phyloP scores from a whole-genome alignment of 2,329 filamentous ascomycete species.

The Microascus cirrosus region DNA sequence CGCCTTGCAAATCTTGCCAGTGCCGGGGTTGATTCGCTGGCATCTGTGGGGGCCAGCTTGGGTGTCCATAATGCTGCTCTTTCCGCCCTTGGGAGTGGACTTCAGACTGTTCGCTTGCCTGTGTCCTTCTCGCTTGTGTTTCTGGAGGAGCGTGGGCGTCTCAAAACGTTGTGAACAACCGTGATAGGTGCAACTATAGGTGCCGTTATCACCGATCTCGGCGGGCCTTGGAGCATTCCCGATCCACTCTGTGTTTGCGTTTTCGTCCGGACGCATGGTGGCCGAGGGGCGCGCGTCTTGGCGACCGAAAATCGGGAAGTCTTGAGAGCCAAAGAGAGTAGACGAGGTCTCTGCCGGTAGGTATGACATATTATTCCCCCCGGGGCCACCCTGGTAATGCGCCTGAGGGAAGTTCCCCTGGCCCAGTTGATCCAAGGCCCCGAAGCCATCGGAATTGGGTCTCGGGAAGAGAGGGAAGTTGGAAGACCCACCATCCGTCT shows the following conservation, averaged over 20 bases:
- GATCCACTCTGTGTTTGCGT: neutral
- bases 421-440: conserved; percentile 6
- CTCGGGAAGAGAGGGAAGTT: conserved; percentile 65
- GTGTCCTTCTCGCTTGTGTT: conserved; percentile 92
- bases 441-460: conserved; percentile 34
- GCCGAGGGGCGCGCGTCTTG: neutral
- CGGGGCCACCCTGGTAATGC: neutral
- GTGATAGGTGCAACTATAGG: conserved; percentile 94
- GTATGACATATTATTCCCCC: neutral
- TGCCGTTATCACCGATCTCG: conserved; percentile 52
- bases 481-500: conserved; percentile 52
- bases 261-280: neutral
- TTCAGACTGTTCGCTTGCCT: conserved; percentile 54
- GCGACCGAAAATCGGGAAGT: neutral
- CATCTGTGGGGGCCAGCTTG: conserved; percentile 92
- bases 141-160: conserved; percentile 74
- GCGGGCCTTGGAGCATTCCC: neutral
- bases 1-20: conserved; percentile 87
- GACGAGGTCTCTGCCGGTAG: neutral
- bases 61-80: conserved; percentile 25
- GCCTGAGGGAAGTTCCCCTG: neutral
- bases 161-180: conserved; percentile 84
- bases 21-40: conserved; percentile 86
- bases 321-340: neutral
- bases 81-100: conserved; percentile 17